Conservation (phyloP, 176 grass and related monocot genomes). For the Oryza glaberrima region DNA sequence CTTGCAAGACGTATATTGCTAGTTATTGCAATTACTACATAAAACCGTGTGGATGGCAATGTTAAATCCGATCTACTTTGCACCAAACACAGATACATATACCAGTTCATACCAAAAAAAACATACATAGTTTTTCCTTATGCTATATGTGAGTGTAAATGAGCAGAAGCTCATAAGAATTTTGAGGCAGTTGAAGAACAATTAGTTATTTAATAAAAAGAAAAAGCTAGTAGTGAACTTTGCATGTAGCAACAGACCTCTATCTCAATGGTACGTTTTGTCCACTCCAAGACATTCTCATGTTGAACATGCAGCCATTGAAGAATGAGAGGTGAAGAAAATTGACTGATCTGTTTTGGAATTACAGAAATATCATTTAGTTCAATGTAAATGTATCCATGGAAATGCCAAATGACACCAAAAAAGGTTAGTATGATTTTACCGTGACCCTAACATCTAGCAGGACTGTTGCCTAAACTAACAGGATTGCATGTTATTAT, state of each 20-base stretch:
- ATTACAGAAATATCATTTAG: conserved; percentile 37
- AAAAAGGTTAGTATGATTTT: background rate
- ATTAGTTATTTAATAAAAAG: background rate
- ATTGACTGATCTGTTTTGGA: conserved; percentile 51
- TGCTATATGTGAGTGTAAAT: conserved; percentile 15
- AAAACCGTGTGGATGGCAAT: conserved; percentile 7
- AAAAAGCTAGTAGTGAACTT: conserved; percentile 27
- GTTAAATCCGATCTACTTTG: background rate
- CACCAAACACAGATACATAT: conserved; percentile 19
- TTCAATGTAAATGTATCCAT: background rate
- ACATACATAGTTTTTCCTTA: background rate
- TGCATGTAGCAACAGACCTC: conserved; percentile 63
- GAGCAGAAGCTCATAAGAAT: background rate
- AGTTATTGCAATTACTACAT: conserved; percentile 1
- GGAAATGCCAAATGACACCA: conserved; percentile 20
- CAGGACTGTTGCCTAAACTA: background rate
- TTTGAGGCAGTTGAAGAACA: conserved; percentile 26
- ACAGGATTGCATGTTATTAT: background rate
- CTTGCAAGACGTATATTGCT: conserved; percentile 22
- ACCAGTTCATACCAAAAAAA: conserved; percentile 10
- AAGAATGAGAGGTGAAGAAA: conserved; percentile 83
- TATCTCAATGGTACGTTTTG: conserved; percentile 76
- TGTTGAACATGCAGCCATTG: conserved; percentile 91
- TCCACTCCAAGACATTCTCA: conserved; percentile 86
- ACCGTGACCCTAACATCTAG: background rate